A percentile compares a stretch with the other conserved stretches of the same genome.
Evolutionary conservation across 208 protist species (phyloP).

Genomic region (Leishmania turanica): DNA sequence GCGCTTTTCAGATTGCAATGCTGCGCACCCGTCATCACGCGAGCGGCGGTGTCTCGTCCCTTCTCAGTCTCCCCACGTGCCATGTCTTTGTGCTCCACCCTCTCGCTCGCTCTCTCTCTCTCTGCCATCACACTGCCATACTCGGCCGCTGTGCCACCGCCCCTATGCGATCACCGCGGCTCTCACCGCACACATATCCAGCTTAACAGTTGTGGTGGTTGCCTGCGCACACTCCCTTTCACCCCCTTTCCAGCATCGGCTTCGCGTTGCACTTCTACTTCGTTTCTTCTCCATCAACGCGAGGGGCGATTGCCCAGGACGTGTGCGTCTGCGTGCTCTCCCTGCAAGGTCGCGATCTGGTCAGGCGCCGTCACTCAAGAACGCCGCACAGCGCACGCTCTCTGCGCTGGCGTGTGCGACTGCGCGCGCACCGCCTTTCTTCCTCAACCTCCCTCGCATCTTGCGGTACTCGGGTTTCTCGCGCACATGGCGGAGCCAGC

Average conservation of each 20-base stretch:
- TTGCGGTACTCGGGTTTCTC: neutral
- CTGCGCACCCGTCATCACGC: neutral
- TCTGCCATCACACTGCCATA: neutral
- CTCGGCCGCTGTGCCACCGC: neutral
- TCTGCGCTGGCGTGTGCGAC: neutral
- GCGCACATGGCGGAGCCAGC: slow-evolving; percentile 64
- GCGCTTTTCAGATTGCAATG: neutral
- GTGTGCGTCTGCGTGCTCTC: neutral
- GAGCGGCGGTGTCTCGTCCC: neutral
- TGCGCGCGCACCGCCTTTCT: neutral
- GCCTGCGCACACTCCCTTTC: neutral
- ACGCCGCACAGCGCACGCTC: neutral
- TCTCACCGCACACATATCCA: neutral
- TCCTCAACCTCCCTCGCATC: neutral
- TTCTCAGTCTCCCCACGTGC: neutral
- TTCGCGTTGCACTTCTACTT: neutral
- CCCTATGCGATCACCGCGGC: neutral
- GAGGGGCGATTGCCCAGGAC: neutral
- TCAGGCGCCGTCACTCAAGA: neutral
- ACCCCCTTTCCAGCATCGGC: neutral
- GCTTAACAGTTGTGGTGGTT: neutral
- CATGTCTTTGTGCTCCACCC: neutral
- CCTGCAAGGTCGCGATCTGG: neutral
- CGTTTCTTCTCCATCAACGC: neutral
- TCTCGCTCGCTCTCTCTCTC: neutral